Percentiles rank a stretch among this genome's conserved stretches.
Conservation (phyloP, 768 basidiomycete genomes). For the Pisolithus microcarpus region DNA sequence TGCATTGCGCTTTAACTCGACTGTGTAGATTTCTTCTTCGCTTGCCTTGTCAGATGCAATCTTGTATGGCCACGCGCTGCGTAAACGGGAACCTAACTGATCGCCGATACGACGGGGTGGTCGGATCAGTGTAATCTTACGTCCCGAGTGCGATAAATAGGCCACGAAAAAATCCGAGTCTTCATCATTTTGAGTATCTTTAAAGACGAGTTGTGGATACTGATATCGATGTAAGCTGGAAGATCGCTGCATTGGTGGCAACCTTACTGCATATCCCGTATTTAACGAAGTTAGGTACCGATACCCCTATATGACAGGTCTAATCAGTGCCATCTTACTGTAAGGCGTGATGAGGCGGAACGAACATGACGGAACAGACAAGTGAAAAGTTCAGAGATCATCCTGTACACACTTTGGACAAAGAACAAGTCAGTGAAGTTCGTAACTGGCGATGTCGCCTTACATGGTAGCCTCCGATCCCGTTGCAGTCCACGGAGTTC, state of each 20-base stretch:
- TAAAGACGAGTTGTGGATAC: slow-evolving; percentile 65
- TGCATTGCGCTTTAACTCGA: slow-evolving; percentile 45
- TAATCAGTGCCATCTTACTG: slow-evolving; percentile 3
- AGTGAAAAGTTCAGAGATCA: slow-evolving; percentile 55
- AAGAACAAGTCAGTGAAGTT: slow-evolving; percentile 3
- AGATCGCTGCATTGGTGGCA: slow-evolving; percentile 9
- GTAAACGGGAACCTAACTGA: slow-evolving; percentile 33
- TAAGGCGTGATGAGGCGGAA: slow-evolving; percentile 8
- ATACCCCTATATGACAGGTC: slow-evolving; percentile 48
- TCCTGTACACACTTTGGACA: slow-evolving; percentile 43
- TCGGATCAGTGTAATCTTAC: slow-evolving; percentile 41
- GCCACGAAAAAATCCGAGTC: slow-evolving; percentile 57
- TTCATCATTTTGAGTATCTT: slow-evolving; percentile 41
- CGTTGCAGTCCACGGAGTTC: slow-evolving; percentile 59
- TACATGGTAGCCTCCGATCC: slow-evolving; percentile 51
- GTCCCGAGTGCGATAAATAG: slow-evolving; percentile 54
- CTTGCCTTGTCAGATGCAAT: slow-evolving; percentile 36
- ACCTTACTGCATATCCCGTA: slow-evolving; percentile 43
- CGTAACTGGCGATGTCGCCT: slow-evolving; percentile 11
- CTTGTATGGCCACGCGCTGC: slow-evolving; percentile 35
- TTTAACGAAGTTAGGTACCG: slow-evolving; percentile 60
- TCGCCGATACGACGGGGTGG: slow-evolving; percentile 34
- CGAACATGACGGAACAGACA: slow-evolving; percentile 54
- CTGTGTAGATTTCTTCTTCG: slow-evolving; percentile 45
- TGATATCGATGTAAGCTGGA: slow-evolving; percentile 20